A percentile compares a stretch with the other conserved stretches of the same genome.
These are phyloP conservation scores for Amoebophrya sp. DNA, from an alignment of 169 alveolate species.

Conservation along the genomic window DNA sequence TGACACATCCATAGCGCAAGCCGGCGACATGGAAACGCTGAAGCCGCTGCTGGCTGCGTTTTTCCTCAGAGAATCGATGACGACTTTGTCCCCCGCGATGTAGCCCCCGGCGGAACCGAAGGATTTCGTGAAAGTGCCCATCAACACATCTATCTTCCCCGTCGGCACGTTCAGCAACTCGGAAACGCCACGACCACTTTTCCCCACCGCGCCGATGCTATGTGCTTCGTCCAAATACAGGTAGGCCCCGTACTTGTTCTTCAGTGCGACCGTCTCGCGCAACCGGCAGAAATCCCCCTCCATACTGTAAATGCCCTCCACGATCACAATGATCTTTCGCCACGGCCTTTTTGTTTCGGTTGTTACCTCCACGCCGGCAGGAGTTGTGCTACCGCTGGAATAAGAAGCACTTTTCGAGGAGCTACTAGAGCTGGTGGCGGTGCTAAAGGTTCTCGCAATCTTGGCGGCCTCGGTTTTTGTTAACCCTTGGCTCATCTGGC, in stretches of 20 bases:
- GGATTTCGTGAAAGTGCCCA: slow-evolving; percentile 36
- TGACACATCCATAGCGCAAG: too few species aligned
- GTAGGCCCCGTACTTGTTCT: slow-evolving; percentile 26
- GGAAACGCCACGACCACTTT: slow-evolving; percentile 33
- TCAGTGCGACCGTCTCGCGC: slow-evolving; percentile 33
- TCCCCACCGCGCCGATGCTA: slow-evolving; percentile 34
- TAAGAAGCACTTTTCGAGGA: too few species aligned
- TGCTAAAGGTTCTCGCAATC: neutral
- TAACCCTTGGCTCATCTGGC: too few species aligned
- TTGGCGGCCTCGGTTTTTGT: slow-evolving; percentile 19
- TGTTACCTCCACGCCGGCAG: too few species aligned
- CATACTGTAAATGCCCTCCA: slow-evolving; percentile 21
- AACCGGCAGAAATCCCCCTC: slow-evolving; percentile 31
- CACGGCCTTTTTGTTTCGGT: slow-evolving; percentile 9
- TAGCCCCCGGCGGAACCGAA: slow-evolving; percentile 34
- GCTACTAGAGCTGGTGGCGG: neutral
- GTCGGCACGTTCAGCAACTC: slow-evolving; percentile 30
- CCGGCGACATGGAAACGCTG: neutral
- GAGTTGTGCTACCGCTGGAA: too few species aligned
- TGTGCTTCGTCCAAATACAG: slow-evolving; percentile 35
- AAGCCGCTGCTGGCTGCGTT: neutral
- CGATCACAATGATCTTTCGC: slow-evolving; percentile 28
- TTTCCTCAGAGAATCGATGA: slow-evolving; percentile 10
- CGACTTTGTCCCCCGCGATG: slow-evolving; percentile 34
- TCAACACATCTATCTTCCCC: slow-evolving; percentile 29